Percentiles rank a stretch among this genome's conserved stretches.
phyloP scores from a whole-genome alignment of 2,329 filamentous ascomycete species.

The Ophiostoma fasciatum region DNA sequence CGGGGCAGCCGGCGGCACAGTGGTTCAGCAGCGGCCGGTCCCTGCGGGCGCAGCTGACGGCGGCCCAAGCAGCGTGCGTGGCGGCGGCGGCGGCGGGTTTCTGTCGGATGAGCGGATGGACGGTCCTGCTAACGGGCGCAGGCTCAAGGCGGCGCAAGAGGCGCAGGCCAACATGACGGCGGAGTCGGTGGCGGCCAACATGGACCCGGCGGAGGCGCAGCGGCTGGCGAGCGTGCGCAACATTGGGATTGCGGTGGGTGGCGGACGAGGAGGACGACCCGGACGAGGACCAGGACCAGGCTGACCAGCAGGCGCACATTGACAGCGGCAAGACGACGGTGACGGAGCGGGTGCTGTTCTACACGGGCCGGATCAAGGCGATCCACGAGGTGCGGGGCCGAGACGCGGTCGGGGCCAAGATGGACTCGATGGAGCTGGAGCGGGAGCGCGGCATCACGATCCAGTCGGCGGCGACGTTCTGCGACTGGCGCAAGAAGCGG shows the following conservation, averaged over 20 bases:
- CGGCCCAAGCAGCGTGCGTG: constrained; percentile 26
- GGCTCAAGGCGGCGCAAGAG: constrained; percentile 38
- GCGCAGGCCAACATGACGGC: constrained; percentile 34
- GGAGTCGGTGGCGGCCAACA: constrained; percentile 57
- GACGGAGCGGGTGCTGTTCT: constrained; percentile 94
- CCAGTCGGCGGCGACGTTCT: constrained; percentile 94
- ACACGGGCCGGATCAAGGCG: constrained; percentile 89
- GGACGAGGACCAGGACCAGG: too few relatives aligned
- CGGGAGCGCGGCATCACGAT: constrained; percentile 98
- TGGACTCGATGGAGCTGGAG: constrained; percentile 99
- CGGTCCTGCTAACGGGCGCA: constrained; percentile 11
- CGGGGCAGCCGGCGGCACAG: too few relatives aligned
- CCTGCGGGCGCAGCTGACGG: constrained; percentile 19
- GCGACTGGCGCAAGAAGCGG: constrained; percentile 77
- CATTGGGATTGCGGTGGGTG: constrained; percentile 80
- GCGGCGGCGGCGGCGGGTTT: too few relatives aligned
- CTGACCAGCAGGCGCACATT: too few relatives aligned
- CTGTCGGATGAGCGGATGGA: too few relatives aligned
- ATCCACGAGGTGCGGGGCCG: constrained; percentile 96
- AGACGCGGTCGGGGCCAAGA: constrained; percentile 92
- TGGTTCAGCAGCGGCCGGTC: constrained; percentile 24
- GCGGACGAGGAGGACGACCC: too few relatives aligned
- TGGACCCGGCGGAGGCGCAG: constrained; percentile 63
- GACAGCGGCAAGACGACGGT: constrained; percentile 96
- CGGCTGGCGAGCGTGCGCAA: constrained; percentile 76